These are phyloP conservation scores for Syzygium jambos DNA, from an alignment of 345 rosid genomes.

Conservation along the genomic window DNA sequence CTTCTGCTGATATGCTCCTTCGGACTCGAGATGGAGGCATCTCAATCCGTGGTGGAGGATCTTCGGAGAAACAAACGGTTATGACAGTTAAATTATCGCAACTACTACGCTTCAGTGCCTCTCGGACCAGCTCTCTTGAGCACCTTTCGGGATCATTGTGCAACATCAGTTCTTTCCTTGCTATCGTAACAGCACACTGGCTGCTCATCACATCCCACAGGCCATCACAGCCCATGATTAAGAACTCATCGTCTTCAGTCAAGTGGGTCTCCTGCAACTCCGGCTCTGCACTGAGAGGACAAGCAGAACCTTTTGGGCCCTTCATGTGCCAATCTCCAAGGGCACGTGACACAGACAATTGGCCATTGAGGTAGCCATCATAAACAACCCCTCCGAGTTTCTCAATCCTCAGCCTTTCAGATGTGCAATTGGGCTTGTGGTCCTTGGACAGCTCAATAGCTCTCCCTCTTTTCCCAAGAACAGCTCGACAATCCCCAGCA, in stretches of 20 bases:
- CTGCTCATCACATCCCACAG: slow-evolving; percentile 99
- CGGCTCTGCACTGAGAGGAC: slow-evolving; percentile 85
- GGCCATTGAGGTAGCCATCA: slow-evolving; percentile 96
- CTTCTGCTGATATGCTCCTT: slow-evolving; percentile 86
- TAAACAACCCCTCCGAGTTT: slow-evolving; percentile 85
- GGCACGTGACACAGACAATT: slow-evolving; percentile 93
- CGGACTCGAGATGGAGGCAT: slow-evolving; percentile 53
- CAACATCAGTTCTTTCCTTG: slow-evolving; percentile 75
- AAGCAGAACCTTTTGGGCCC: slow-evolving; percentile 78
- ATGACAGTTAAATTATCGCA: slow-evolving; percentile 86
- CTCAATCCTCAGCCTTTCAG: slow-evolving; percentile 80
- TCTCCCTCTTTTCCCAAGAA: slow-evolving; percentile 82
- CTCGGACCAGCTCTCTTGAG: slow-evolving; percentile 82
- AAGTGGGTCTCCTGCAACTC: slow-evolving; percentile 65
- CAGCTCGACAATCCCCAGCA: slow-evolving; percentile 98
- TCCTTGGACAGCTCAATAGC: slow-evolving; percentile 90
- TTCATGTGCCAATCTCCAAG: slow-evolving; percentile 99
- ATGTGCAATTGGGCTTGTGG: slow-evolving; percentile 76
- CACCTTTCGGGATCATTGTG: slow-evolving; percentile 97
- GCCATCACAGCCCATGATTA: slow-evolving; percentile 96
- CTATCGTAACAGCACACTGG: slow-evolving; percentile 82
- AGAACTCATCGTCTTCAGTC: slow-evolving; percentile 88
- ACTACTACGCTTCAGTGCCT: slow-evolving; percentile 68
- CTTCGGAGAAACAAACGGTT: slow-evolving; percentile 68
- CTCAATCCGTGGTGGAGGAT: slow-evolving; percentile 85